Conservation (phyloP, 106 monocot genomes). For the Apostasia ramifera region DNA sequence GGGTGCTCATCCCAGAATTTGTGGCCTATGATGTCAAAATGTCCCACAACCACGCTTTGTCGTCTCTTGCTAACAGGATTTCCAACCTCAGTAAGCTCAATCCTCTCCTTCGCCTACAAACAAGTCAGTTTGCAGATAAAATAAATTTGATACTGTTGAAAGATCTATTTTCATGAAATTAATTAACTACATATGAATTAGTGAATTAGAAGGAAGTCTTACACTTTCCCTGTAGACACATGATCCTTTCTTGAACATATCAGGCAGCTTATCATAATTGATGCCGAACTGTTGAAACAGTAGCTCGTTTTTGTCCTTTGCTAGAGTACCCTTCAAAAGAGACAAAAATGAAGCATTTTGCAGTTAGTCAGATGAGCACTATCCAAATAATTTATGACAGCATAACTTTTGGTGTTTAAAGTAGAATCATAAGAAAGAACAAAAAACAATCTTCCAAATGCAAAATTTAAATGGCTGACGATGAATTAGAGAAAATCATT, state of each 20-base stretch:
- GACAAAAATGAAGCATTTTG: too few species aligned
- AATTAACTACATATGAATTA: background rate
- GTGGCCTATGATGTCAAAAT: slow-evolving; percentile 38
- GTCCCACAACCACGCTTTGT: slow-evolving; percentile 28
- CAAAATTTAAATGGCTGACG: too few species aligned
- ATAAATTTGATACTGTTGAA: too few species aligned
- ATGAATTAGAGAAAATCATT: too few species aligned
- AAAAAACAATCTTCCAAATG: too few species aligned
- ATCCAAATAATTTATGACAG: too few species aligned
- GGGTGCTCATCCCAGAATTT: slow-evolving; percentile 52
- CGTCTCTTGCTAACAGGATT: slow-evolving; percentile 31
- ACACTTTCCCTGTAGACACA: slow-evolving; percentile 60
- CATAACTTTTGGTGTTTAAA: too few species aligned
- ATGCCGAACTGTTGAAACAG: slow-evolving; percentile 66
- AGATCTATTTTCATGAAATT: background rate
- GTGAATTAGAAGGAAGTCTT: slow-evolving; percentile 1
- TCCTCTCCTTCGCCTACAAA: slow-evolving; percentile 42
- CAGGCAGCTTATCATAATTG: slow-evolving; percentile 60
- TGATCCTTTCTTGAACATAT: slow-evolving; percentile 72
- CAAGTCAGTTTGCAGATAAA: background rate
- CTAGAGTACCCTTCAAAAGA: slow-evolving; percentile 36
- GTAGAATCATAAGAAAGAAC: too few species aligned
- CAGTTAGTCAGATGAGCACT: too few species aligned
- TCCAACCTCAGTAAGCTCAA: slow-evolving; percentile 23
- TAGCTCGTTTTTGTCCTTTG: slow-evolving; percentile 69